Conservation (phyloP, 495 filamentous ascomycete species). For the Podospora didyma region DNA sequence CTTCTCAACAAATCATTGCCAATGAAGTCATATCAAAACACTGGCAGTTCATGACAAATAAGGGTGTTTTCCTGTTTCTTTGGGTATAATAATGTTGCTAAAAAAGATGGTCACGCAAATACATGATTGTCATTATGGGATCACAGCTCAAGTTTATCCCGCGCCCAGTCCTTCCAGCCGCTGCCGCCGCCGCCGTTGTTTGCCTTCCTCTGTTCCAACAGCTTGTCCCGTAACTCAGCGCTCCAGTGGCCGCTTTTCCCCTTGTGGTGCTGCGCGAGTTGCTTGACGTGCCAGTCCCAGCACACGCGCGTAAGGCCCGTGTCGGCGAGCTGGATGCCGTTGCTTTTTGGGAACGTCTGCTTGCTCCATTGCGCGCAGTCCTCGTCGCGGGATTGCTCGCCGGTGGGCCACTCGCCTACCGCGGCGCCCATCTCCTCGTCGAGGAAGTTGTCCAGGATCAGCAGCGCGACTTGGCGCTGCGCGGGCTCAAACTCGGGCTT, state of each 20-base stretch:
- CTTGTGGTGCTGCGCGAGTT: slow-evolving; percentile 17
- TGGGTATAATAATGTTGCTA: no score
- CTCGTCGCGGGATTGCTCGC: slow-evolving; percentile 16
- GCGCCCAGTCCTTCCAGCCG: no score
- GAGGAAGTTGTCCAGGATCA: slow-evolving; percentile 57
- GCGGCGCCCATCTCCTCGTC: slow-evolving; percentile 55
- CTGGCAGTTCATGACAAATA: no score
- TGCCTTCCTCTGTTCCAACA: slow-evolving; percentile 19
- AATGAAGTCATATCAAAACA: no score
- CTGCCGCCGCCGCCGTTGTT: slow-evolving; percentile 1
- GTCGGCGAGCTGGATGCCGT: background rate
- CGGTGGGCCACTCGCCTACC: slow-evolving; percentile 43
- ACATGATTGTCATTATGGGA: no score
- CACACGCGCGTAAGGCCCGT: slow-evolving; percentile 20
- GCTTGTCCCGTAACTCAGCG: slow-evolving; percentile 20
- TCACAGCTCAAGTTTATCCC: no score
- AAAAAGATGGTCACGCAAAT: no score
- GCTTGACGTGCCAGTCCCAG: slow-evolving; percentile 36
- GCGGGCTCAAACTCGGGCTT: slow-evolving; percentile 34
- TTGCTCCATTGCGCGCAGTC: slow-evolving; percentile 17
- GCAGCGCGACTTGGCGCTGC: slow-evolving; percentile 41
- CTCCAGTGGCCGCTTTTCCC: slow-evolving; percentile 29
- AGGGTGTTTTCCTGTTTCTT: no score
- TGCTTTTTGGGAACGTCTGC: no score
- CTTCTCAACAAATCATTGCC: no score